Conservation (phyloP, 495 filamentous ascomycete genomes). For the Penicillium malachiteum region DNA sequence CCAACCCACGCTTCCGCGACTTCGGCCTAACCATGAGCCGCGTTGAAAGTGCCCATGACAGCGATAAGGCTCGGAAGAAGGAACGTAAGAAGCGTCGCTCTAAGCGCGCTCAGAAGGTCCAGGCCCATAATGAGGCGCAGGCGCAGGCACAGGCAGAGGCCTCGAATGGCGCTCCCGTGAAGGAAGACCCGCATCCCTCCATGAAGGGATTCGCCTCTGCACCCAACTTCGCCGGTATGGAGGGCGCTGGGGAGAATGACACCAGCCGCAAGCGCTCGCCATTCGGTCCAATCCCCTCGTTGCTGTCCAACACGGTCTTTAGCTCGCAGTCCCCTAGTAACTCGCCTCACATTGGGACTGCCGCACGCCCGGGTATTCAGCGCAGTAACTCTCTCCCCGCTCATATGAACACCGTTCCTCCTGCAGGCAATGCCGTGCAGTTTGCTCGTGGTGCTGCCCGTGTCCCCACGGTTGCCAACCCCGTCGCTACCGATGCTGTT, state of each 20-base stretch:
- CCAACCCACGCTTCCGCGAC: conserved; percentile 26
- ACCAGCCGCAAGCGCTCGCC: conserved; percentile 27
- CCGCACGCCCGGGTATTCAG: conserved; percentile 55
- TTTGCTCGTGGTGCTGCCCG: conserved; percentile 41
- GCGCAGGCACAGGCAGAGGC: background rate
- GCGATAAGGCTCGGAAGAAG: conserved; percentile 26
- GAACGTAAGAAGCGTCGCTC: conserved; percentile 36
- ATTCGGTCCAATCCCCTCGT: conserved; percentile 56
- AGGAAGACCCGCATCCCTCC: background rate
- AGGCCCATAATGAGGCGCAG: background rate
- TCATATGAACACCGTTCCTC: conserved; percentile 53
- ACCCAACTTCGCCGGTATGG: conserved; percentile 14
- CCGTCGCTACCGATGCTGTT: conserved; percentile 23
- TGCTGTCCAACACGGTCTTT: conserved; percentile 68
- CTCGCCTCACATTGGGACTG: conserved; percentile 40
- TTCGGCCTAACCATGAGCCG: conserved; percentile 26
- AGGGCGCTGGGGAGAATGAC: conserved; percentile 16
- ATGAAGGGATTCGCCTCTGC: conserved; percentile 19
- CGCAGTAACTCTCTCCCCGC: conserved; percentile 80
- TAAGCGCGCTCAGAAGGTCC: conserved; percentile 11
- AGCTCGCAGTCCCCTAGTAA: conserved; percentile 38
- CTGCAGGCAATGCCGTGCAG: conserved; percentile 39
- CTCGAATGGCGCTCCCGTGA: background rate
- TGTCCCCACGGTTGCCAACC: conserved; percentile 17
- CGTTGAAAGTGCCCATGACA: conserved; percentile 6